Conservation (phyloP, 805 yeast genomes). For the Kluyveromyces wickerhamii region DNA sequence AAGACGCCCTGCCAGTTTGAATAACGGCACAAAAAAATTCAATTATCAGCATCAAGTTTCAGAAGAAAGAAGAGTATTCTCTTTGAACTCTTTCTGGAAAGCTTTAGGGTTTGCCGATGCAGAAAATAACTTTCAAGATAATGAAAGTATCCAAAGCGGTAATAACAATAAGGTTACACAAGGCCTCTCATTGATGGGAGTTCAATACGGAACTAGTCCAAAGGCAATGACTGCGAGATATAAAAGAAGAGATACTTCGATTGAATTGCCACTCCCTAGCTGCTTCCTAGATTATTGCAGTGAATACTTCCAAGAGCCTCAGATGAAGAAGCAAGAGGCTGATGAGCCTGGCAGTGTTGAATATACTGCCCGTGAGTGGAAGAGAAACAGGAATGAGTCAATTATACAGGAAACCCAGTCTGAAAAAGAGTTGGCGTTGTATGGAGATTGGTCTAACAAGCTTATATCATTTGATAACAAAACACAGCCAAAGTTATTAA, state of each 20-base stretch:
- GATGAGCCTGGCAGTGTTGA: slow-evolving; percentile 92
- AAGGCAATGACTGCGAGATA: slow-evolving; percentile 54
- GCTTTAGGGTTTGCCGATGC: slow-evolving; percentile 20
- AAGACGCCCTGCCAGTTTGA: slow-evolving; percentile 8
- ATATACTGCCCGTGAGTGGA: slow-evolving; percentile 76
- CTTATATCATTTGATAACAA: slow-evolving; percentile 54
- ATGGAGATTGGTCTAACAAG: slow-evolving; percentile 78
- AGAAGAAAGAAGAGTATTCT: slow-evolving; percentile 16
- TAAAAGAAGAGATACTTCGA: slow-evolving; percentile 20
- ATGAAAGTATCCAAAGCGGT: slow-evolving; percentile 4
- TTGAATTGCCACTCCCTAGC: slow-evolving; percentile 46
- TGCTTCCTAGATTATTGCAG: slow-evolving; percentile 65
- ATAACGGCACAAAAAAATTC: neutral
- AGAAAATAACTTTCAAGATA: slow-evolving; percentile 24
- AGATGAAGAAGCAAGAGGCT: slow-evolving; percentile 71
- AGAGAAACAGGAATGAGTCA: slow-evolving; percentile 79
- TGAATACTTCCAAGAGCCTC: slow-evolving; percentile 96
- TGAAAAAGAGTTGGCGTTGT: slow-evolving; percentile 73
- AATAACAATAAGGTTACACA: slow-evolving; percentile 5
- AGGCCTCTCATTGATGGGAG: slow-evolving; percentile 20
- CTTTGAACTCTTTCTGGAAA: slow-evolving; percentile 25
- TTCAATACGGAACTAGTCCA: slow-evolving; percentile 37
- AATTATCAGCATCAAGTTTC: neutral
- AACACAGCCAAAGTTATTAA: slow-evolving; percentile 70
- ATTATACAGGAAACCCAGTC: slow-evolving; percentile 85